Base-by-base conservation (phyloP, 805 yeast species). In the Pichia paraexigua region DNA sequence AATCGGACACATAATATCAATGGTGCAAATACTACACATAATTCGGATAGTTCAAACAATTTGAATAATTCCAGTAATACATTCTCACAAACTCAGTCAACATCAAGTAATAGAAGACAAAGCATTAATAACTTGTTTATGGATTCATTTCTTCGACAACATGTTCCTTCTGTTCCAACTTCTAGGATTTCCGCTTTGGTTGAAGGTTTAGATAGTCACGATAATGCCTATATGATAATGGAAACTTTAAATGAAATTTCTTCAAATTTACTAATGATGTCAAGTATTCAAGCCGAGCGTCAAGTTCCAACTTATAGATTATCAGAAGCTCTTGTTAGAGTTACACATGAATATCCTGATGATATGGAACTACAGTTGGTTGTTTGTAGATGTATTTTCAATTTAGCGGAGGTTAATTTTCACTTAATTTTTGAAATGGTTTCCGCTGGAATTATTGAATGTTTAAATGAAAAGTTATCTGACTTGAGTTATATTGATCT, bases 401-500 rank as follows among this genome's bases (percentile, higher is more conserved):
- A 89, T 63, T 69, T 91, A 44, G 68, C 89, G 50, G 97, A 89
- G 62, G 84, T 85, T 12, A 77, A 83, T 57, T 80, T 80, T 17
- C 84, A 84, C 45, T 78, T 82, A 44, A 76, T 82, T 8, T 75
- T 76, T 48, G 77, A 75, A 37, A 82, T 88, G 3, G 82, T 88
- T 2, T 71, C 76, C 21, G 79, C 79, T 18, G 84, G 85, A 41
- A 85, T 83, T 0, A 76, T 90, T 9, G 83, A 80, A 43, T 80
- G 79, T 0, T 71, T 94, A 25, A 79, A 85, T 57, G 70, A 73
- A 7, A 86, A 85, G 54, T 66, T 94, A 39, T 61, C 78, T 52
- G 95, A 88, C 55, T 83, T 92, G 18, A 80, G 82, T 50, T 91
- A 80, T 62, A 91, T 92, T 49, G 99, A 92, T 63, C 71, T 92